Percentiles rank a stretch among this genome's conserved stretches.
phyloP scores from a whole-genome alignment of 495 filamentous ascomycete genomes.

The Margaritispora aquatica region DNA sequence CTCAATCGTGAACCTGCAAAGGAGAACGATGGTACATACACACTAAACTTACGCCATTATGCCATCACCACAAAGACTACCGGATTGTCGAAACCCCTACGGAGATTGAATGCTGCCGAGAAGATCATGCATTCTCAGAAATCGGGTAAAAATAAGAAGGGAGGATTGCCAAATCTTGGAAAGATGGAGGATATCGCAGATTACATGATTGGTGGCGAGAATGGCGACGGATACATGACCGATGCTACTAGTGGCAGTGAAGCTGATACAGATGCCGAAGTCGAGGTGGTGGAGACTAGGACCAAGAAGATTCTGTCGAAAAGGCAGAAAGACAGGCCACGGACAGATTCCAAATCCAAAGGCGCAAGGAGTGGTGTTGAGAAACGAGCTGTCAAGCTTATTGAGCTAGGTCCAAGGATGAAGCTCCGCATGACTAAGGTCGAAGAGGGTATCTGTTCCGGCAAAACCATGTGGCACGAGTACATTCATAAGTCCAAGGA shows the following conservation, averaged over 20 bases:
- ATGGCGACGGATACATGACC: conserved; percentile 74
- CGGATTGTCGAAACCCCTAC: conserved; percentile 73
- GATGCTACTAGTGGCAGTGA: conserved; percentile 81
- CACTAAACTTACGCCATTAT: conserved; percentile 91
- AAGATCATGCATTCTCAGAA: conserved; percentile 48
- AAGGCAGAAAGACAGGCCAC: conserved; percentile 49
- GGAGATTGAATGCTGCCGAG: conserved; percentile 85
- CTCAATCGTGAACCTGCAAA: conserved; percentile 68
- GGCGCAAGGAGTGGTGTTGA: conserved; percentile 44
- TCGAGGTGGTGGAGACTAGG: conserved; percentile 75
- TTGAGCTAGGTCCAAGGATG: conserved; percentile 89
- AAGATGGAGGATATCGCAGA: conserved; percentile 91
- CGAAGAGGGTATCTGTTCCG: conserved; percentile 86
- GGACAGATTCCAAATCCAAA: conserved; percentile 27
- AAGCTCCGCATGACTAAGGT: conserved; percentile 88
- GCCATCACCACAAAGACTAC: conserved; percentile 86
- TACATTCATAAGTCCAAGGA: conserved; percentile 74
- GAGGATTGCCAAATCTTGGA: conserved; percentile 76
- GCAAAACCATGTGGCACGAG: conserved; percentile 97
- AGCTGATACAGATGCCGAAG: conserved; percentile 88
- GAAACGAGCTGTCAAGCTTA: conserved; percentile 81
- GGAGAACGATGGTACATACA: conserved; percentile 61
- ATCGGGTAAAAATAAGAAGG: conserved; percentile 56
- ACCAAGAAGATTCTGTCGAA: conserved; percentile 66
- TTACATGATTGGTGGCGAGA: conserved; percentile 82